These are phyloP conservation scores for Coemansia sp. DNA, from an alignment of 192 early-diverging fungal species.

Conservation along the genomic window DNA sequence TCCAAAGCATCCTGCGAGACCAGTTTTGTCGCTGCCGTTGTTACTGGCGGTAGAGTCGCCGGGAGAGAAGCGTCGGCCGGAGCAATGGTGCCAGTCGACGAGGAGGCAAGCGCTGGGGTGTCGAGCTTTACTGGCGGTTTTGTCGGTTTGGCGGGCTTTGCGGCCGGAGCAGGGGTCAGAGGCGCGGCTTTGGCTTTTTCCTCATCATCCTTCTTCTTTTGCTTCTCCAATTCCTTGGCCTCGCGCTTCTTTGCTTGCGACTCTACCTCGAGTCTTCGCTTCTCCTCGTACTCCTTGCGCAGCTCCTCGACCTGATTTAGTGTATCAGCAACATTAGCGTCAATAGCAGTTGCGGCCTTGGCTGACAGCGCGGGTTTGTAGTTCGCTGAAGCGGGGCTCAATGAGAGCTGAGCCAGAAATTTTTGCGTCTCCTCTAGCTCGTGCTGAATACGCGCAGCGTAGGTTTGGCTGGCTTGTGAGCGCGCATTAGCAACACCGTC, in stretches of 20 bases:
- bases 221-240: conserved; percentile 12
- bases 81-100: not conserved
- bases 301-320: conserved; percentile 29
- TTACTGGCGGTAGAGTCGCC: not conserved
- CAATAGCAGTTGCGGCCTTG: conserved; percentile 1
- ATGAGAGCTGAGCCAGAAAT: conserved; percentile 25
- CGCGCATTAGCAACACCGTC: conserved; percentile 19
- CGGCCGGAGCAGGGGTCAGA: not conserved
- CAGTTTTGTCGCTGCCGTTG: not conserved
- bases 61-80: not conserved
- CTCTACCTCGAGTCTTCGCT: conserved; percentile 7
- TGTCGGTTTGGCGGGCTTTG: not conserved
- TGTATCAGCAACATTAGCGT: conserved; percentile 14
- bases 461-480: conserved; percentile 18
- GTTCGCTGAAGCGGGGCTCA: not conserved
- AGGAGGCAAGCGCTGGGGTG: not conserved
- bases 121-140: too few species aligned
- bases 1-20: conserved; percentile 20
- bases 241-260: conserved; percentile 3
- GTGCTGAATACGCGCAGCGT: conserved; percentile 26
- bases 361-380: not conserved
- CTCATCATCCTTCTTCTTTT: conserved; percentile 13
- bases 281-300: conserved; percentile 31
- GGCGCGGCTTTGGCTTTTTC: conserved; percentile 15
- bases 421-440: conserved; percentile 34